Evolutionary conservation across 768 basidiomycete species (phyloP).

Genomic region (Boletus eberwhitei): DNA sequence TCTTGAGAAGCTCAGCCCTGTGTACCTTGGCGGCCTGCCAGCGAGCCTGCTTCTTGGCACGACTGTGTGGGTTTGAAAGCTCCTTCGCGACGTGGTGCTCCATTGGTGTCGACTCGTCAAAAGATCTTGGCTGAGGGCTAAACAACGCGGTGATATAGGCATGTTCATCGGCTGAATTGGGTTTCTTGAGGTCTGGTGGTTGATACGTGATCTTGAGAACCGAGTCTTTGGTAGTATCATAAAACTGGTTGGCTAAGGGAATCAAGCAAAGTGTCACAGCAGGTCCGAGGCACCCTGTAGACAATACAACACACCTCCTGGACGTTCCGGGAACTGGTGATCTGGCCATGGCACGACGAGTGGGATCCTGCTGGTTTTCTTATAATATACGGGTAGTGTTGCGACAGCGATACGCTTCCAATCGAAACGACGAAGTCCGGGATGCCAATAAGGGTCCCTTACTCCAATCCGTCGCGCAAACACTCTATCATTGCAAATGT

Average conservation of each 20-base stretch:
- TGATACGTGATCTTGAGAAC: conserved; percentile 71
- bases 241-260: conserved; percentile 36
- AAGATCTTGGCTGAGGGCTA: conserved; percentile 40
- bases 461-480: conserved; percentile 73
- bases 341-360: conserved; percentile 72
- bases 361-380: conserved; percentile 29
- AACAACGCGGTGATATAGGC: conserved; percentile 55
- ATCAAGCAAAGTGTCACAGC: conserved; percentile 4
- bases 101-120: conserved; percentile 54
- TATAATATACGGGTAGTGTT: conserved; percentile 55
- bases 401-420: conserved; percentile 73
- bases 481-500: conserved; percentile 44
- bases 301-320: conserved; percentile 21
- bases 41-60: conserved; percentile 76
- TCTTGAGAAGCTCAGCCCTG: conserved; percentile 47
- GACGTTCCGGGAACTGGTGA: conserved; percentile 38
- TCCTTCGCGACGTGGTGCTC: conserved; percentile 67
- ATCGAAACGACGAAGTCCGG: conserved; percentile 50
- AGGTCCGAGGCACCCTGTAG: background rate
- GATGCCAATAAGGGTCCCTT: conserved; percentile 58
- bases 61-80: conserved; percentile 77
- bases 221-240: conserved; percentile 61
- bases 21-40: conserved; percentile 59
- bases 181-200: conserved; percentile 46
- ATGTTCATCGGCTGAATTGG: conserved; percentile 44